phyloP scores from a whole-genome alignment of 2,329 filamentous ascomycete genomes.

The Aspergillus thermomutatus region DNA sequence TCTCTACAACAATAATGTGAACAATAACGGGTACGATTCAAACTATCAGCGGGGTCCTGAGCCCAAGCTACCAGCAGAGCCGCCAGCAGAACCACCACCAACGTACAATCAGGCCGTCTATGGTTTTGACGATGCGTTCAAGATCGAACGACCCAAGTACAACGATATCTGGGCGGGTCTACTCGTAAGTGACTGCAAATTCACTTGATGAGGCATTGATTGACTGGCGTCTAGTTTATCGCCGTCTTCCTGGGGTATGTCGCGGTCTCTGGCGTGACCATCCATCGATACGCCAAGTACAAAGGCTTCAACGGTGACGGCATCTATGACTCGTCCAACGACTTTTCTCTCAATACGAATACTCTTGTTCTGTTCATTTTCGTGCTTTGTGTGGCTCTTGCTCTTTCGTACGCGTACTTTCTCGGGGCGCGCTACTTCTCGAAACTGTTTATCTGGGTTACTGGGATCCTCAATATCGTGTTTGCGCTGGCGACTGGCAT shows the following conservation, averaged over 20 bases:
- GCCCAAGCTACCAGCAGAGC: slow-evolving; percentile 30
- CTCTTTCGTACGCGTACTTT: slow-evolving; percentile 75
- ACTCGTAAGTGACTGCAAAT: slow-evolving; percentile 52
- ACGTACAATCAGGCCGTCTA: slow-evolving; percentile 36
- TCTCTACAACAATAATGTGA: slow-evolving; percentile 8
- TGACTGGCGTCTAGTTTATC: slow-evolving; percentile 56
- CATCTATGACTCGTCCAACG: slow-evolving; percentile 67
- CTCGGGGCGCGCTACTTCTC: slow-evolving; percentile 72
- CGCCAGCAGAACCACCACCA: slow-evolving; percentile 38
- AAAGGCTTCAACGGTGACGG: slow-evolving; percentile 64
- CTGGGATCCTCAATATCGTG: slow-evolving; percentile 81
- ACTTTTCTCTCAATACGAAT: slow-evolving; percentile 72
- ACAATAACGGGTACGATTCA: slow-evolving; percentile 13
- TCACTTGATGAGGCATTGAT: not conserved
- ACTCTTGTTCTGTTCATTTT: slow-evolving; percentile 83
- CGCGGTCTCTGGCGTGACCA: slow-evolving; percentile 70
- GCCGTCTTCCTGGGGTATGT: slow-evolving; percentile 69
- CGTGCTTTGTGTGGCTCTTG: slow-evolving; percentile 67
- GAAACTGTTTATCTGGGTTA: slow-evolving; percentile 89
- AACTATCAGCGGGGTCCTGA: slow-evolving; percentile 15
- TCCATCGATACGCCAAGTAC: slow-evolving; percentile 69
- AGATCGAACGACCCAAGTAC: slow-evolving; percentile 77
- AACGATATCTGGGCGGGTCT: slow-evolving; percentile 89
- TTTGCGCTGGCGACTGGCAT: slow-evolving; percentile 82
- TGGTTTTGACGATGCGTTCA: slow-evolving; percentile 76